Base-by-base conservation (phyloP, 495 filamentous ascomycete species). In the Penicillium herquei region DNA sequence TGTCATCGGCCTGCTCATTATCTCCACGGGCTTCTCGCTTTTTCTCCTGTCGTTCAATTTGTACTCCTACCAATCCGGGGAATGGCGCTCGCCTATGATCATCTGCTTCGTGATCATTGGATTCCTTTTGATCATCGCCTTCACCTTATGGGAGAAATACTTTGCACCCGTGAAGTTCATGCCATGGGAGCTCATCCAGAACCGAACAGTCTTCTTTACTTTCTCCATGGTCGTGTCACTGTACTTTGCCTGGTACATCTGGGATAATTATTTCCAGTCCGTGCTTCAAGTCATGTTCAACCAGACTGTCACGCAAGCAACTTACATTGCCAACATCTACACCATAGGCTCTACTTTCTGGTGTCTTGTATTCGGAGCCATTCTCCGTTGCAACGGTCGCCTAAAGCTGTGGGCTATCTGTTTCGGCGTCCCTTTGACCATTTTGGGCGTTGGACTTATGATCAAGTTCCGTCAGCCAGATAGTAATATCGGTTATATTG, bases 281-380 rank as follows among this genome's bases (percentile, higher is more conserved):
- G 85, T 82, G 67, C 73, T 90, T 3, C 84, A 87, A 70, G 86
- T 87, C 12, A 85, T 90, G 48, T 76, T 81, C 62, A 67, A 68
- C 18, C 71, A 86, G 3, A 71, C 54, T 58, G 57, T 88, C 52
- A 71, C 69, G 7, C 37, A 86, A 12, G 73, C 85, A 2, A 76
- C 74, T 6, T 80, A 79, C 50, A 72, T 83, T 56, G 69, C 64
- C 0, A 75, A 80, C 49, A 67, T 71, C 51, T 77, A 71, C 66
- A 73, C 61, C 63, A 60, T 82, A 32, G 75, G 70, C 47, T 73
- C 77, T 18, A 74, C 73, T 55, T 54, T 76, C 17, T 62, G 51
- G 51, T 55, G 49, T 14, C 59, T 85, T 46, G 40, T 80, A 16
- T 74, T 79, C 21, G 84, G 80, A 47, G n/a, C 69, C 41, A n/a